phyloP scores from a whole-genome alignment of 768 basidiomycete species.

The Serendipita sp. region DNA sequence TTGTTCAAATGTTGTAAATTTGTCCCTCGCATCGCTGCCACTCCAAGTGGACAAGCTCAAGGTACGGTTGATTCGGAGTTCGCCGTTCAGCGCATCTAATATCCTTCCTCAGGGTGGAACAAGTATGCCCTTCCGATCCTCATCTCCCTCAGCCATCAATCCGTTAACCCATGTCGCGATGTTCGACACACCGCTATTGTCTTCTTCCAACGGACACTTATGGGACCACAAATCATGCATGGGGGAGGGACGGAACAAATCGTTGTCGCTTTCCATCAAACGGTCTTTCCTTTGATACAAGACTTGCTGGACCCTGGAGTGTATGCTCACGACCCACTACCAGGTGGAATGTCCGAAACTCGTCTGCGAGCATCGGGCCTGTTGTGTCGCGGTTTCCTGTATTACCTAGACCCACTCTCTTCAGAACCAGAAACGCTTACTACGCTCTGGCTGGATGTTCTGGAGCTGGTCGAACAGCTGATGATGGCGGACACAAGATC shows the following conservation, averaged over 20 bases:
- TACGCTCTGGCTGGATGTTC: constrained; percentile 69
- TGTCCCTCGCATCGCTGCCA: constrained; percentile 30
- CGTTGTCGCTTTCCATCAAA: constrained; percentile 71
- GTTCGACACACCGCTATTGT: constrained; percentile 66
- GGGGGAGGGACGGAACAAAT: constrained; percentile 44
- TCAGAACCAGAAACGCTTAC: constrained; percentile 47
- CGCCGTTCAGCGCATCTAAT: not conserved
- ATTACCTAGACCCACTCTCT: constrained; percentile 27
- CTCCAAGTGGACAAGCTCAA: not conserved
- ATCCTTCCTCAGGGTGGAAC: constrained; percentile 45
- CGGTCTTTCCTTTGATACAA: constrained; percentile 82
- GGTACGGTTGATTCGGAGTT: not conserved
- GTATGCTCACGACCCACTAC: constrained; percentile 52
- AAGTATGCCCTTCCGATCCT: constrained; percentile 60
- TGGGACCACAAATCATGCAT: constrained; percentile 53
- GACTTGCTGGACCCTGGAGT: constrained; percentile 77
- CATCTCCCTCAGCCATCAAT: constrained; percentile 58
- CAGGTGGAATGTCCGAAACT: constrained; percentile 73
- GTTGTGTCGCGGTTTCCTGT: constrained; percentile 90
- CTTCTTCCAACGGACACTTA: constrained; percentile 67
- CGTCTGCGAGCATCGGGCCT: constrained; percentile 75
- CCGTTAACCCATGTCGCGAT: constrained; percentile 66
- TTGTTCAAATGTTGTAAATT: constrained; percentile 55
- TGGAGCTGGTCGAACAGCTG: constrained; percentile 76
- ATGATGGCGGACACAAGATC: constrained; percentile 77